Evolutionary conservation across 129 eudicot species (phyloP).

Genomic region (Calendula officinalis): DNA sequence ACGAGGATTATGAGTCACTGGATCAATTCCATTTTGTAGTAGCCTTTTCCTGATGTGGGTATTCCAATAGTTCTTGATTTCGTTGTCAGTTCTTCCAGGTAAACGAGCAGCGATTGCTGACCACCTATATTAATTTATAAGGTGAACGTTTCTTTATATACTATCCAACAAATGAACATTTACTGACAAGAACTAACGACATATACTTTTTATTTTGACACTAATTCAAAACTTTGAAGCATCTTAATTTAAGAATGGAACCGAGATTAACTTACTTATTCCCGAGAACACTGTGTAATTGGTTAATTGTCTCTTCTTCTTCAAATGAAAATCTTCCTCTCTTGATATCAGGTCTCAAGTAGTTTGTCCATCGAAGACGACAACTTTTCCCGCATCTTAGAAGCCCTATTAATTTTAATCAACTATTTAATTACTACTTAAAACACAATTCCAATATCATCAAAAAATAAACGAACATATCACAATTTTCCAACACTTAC

Average conservation of each 20-base stretch:
- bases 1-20: slow-evolving; percentile 73
- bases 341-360: slow-evolving; percentile 70
- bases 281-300: slow-evolving; percentile 62
- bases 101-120: slow-evolving; percentile 56
- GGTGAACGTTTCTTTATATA: not conserved
- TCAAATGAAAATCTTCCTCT: slow-evolving; percentile 68
- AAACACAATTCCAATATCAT: not conserved
- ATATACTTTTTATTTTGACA: not conserved
- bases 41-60: slow-evolving; percentile 57
- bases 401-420: slow-evolving; percentile 37
- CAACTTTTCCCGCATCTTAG: slow-evolving; percentile 66
- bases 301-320: slow-evolving; percentile 69
- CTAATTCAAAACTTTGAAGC: not conserved
- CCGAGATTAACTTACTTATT: slow-evolving; percentile 45
- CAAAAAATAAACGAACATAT: too few relatives aligned
- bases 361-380: slow-evolving; percentile 73
- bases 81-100: slow-evolving; percentile 70
- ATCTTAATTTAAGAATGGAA: not conserved
- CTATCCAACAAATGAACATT: not conserved
- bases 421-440: not conserved
- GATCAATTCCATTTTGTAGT: slow-evolving; percentile 56
- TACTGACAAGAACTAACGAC: too few relatives aligned
- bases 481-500: slow-evolving; percentile 16
- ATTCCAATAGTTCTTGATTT: slow-evolving; percentile 68
- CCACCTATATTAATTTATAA: slow-evolving; percentile 37